Conservation (phyloP, 1,284 basidiomycete genomes). For the Tylopilus sp. region DNA sequence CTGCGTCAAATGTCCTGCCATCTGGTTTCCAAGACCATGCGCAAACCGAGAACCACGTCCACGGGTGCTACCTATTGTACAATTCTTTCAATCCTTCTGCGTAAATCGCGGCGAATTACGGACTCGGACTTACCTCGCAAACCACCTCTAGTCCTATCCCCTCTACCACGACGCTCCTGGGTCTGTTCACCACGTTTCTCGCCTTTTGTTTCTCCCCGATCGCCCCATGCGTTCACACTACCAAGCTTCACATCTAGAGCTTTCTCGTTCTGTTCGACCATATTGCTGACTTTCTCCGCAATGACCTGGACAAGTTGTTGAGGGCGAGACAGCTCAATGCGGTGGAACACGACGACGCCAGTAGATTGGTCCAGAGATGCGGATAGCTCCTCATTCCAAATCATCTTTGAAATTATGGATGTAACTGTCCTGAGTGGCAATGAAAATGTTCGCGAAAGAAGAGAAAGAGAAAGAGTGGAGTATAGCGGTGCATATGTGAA, state of each 20-base stretch:
- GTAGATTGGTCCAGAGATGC: constrained; percentile 91
- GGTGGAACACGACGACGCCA: constrained; percentile 86
- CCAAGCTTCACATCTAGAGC: constrained; percentile 87
- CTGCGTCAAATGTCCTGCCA: constrained; percentile 41
- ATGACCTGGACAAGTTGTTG: constrained; percentile 87
- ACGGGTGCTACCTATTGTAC: constrained; percentile 49
- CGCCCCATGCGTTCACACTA: constrained; percentile 60
- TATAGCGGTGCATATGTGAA: constrained; percentile 99
- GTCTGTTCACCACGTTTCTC: constrained; percentile 76
- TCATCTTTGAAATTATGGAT: constrained; percentile 97
- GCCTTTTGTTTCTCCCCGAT: constrained; percentile 66
- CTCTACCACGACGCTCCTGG: constrained; percentile 67
- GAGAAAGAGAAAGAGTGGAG: constrained; percentile 82
- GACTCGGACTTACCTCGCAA: constrained; percentile 43
- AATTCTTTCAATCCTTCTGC: constrained; percentile 2
- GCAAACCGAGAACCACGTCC: constrained; percentile 73
- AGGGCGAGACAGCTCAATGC: constrained; percentile 83
- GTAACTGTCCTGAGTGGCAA: constrained; percentile 79
- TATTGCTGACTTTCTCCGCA: constrained; percentile 80
- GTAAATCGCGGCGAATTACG: not conserved
- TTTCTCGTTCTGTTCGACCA: constrained; percentile 98
- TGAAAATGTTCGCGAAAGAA: constrained; percentile 87
- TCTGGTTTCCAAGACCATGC: constrained; percentile 76
- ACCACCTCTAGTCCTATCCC: constrained; percentile 53
- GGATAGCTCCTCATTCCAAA: constrained; percentile 95